These are phyloP conservation scores for Stachybotrys chartarum DNA, from an alignment of 2,329 filamentous ascomycete genomes.

Conservation along the genomic window DNA sequence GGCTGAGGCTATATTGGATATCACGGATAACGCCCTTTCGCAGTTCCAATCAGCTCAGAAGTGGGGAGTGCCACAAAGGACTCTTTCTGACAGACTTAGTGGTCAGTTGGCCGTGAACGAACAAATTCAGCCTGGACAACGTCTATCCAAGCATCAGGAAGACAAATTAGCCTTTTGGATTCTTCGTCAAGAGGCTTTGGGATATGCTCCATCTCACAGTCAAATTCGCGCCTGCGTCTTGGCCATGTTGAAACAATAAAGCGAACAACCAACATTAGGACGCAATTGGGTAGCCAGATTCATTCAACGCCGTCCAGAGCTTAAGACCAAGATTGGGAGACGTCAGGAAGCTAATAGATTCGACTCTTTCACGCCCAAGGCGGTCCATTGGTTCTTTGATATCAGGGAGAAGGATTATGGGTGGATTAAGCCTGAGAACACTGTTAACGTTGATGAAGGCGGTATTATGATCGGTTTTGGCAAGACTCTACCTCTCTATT, in stretches of 20 bases:
- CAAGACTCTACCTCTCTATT: not conserved
- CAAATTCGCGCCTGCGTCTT: constrained; percentile 1
- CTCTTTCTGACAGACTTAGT: constrained; percentile 1
- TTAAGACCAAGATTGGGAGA: constrained; percentile 1
- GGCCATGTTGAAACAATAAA: not conserved
- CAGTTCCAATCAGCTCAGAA: constrained; percentile 3
- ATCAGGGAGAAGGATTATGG: not conserved
- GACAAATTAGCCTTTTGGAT: constrained; percentile 1
- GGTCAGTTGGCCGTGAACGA: not conserved
- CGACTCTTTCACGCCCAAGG: constrained; percentile 1
- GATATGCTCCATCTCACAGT: constrained; percentile 5
- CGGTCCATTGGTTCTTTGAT: constrained; percentile 1
- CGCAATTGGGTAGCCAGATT: constrained; percentile 1
- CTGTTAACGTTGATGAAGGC: constrained; percentile 1
- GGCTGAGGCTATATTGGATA: constrained; percentile 3
- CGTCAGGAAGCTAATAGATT: constrained; percentile 1
- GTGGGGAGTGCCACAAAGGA: not conserved
- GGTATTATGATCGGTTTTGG: constrained; percentile 3
- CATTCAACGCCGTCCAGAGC: constrained; percentile 1
- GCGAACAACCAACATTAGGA: not conserved
- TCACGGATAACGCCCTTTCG: constrained; percentile 6
- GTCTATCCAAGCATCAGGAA: constrained; percentile 3
- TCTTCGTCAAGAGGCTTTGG: constrained; percentile 2
- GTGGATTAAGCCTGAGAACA: constrained; percentile 3
- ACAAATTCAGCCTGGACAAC: constrained; percentile 1